Evolutionary conservation across 805 yeast species (phyloP), one percentile per base, ranked within the genome.

Genomic region (Candida lessepsii): DNA sequence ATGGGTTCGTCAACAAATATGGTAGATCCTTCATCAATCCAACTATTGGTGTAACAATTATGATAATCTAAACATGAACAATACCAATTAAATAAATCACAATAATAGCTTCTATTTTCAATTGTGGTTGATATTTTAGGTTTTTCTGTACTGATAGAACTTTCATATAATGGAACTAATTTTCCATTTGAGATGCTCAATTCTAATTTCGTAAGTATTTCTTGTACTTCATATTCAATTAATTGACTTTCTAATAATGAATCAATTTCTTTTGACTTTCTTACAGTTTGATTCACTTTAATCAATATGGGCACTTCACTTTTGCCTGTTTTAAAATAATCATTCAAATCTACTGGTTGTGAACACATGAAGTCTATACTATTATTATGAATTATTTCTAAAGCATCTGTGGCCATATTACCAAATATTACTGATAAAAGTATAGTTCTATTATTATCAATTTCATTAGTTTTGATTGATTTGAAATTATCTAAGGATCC

Each of bases 61-160:
- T 51, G 59, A 39, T 54, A 60, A 15, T 44, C 47, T 5, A 48
- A 46, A 41, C 69, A 63, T n/a, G 53, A 47, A 33, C 69, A 63
- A 46, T 57, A 63, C 67, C 67, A 62, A 30, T 53, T 33, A 41
- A 37, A 27, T 10, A 47, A 20, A 25, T 46, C 47, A 10, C 23
- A 14, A 25, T 39, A 14, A 16, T 11, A 33, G 2, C 20, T n/a
- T 11, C 10, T 26, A 24, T 35, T 35, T 33, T 9, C n/a, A 7
- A 17, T 25, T 4, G 10, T 9, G 14, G 6, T 20, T 7, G 23
- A 9, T 20, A 20, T 20, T 20, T 20, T 6, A 7, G 23, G 23
- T 20, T 20, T 20, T 9, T 20, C 23, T 10, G 13, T 26, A 11
- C 11, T 9, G 26, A 11, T 11, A 11, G 26, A 9, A 23, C 11